Base-by-base conservation (phyloP, 2,329 filamentous ascomycete species). In the Microsporum canis region DNA sequence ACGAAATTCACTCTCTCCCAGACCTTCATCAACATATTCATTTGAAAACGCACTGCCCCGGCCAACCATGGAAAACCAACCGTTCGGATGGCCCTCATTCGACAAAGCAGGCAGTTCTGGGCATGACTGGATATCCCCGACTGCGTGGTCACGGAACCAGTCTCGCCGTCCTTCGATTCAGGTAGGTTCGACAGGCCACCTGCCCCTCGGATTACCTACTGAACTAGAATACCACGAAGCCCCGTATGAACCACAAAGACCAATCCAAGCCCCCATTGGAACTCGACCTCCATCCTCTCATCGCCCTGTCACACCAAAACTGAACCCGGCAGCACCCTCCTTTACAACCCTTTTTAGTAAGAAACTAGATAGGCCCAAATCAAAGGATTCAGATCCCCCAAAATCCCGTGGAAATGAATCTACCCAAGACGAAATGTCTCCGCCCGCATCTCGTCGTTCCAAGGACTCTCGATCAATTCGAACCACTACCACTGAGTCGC, bases 271-370 rank as follows among this genome's bases (percentile, higher is more conserved):
- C 2, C 83, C 84, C 0, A 96, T 97, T 66, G 92, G 92, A 29
- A 95, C 89, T 55, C 85, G 86, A 2, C 89, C 88, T 72, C 72
- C 81, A 68, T 77, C 79, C 55, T 78, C 79, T 68, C 77, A 86
- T 70, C 73, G 85, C 72, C 76, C 75, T 59, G 69, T 78, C 45
- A 77, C 85, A 74, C 68, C 84, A 55, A 80, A 82, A 67, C 80
- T 97, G 33, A 97, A 99, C 68, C 94, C 94, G 5, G 84, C 89
- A 5, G 94, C 92, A 0, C 91, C 91, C 6, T 89, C 88, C 0
- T 97, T 97, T 71, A 92, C 88, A 74, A 86, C 82, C 7, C 82
- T 85, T 41, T 83, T 94, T 62, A 83, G 85, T 67, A 75, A 73
- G 66, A 76, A 73, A 58, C 75, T 76, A 41, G 75, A 78, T 38